These are phyloP conservation scores for Mycena crocata DNA, from an alignment of 768 basidiomycete genomes.

Conservation along the genomic window DNA sequence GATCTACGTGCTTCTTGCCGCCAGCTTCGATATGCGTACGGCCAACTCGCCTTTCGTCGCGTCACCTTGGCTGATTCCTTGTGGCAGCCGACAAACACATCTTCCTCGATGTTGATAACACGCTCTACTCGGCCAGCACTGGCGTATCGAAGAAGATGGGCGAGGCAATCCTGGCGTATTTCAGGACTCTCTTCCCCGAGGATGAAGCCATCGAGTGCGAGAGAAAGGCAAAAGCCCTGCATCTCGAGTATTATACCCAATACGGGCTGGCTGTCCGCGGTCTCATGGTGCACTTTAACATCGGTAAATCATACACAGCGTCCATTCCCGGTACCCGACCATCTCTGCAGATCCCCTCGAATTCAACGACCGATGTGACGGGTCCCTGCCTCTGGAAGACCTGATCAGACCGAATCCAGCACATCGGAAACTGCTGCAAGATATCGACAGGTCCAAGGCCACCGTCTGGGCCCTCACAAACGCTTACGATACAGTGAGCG, in stretches of 20 bases:
- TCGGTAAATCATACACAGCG: slow-evolving; percentile 56
- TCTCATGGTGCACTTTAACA: slow-evolving; percentile 77
- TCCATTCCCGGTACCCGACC: slow-evolving; percentile 6
- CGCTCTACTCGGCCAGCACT: slow-evolving; percentile 82
- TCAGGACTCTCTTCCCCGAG: slow-evolving; percentile 73
- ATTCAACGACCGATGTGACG: slow-evolving; percentile 88
- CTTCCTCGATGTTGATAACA: slow-evolving; percentile 78
- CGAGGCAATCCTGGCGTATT: slow-evolving; percentile 81
- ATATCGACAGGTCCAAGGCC: slow-evolving; percentile 81
- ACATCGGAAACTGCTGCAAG: slow-evolving; percentile 75
- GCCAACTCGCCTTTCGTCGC: background rate
- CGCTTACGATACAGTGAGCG: slow-evolving; percentile 76
- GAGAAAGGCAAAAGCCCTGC: slow-evolving; percentile 77
- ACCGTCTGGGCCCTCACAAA: slow-evolving; percentile 92
- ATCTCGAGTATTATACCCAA: slow-evolving; percentile 78
- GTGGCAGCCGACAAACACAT: background rate
- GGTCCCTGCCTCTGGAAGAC: slow-evolving; percentile 83
- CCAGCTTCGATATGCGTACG: background rate
- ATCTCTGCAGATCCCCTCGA: slow-evolving; percentile 74
- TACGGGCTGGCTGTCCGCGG: slow-evolving; percentile 89
- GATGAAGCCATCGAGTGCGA: too few species aligned
- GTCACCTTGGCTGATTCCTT: background rate
- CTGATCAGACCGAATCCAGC: slow-evolving; percentile 75
- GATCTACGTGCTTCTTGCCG: background rate
- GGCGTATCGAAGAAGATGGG: slow-evolving; percentile 86